phyloP scores from a whole-genome alignment of 495 filamentous ascomycete genomes.

The Jackrogersella multiformis region DNA sequence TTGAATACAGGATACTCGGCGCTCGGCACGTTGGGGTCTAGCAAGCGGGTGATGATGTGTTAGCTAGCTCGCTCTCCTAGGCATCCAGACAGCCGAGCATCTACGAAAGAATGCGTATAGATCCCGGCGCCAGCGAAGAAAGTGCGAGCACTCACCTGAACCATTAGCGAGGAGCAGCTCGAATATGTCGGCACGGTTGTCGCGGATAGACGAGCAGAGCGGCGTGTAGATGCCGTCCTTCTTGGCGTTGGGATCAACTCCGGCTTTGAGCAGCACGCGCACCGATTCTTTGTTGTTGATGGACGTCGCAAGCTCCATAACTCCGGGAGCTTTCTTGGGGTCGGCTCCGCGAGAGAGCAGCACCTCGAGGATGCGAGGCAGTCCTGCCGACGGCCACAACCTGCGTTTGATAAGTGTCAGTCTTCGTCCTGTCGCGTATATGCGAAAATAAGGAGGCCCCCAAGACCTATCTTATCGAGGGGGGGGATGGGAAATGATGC shows the following conservation, averaged over 20 bases:
- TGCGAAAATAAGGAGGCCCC: no score
- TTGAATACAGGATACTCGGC: conserved; percentile 66
- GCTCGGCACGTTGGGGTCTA: conserved; percentile 61
- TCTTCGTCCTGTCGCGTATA: not conserved
- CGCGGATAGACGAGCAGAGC: conserved; percentile 64
- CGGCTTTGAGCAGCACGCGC: conserved; percentile 58
- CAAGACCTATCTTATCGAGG: no score
- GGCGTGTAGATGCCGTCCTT: conserved; percentile 67
- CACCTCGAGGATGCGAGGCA: conserved; percentile 52
- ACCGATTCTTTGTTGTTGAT: conserved; percentile 61
- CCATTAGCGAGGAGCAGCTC: conserved; percentile 58
- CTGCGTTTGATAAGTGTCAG: conserved; percentile 16
- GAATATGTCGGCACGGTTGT: conserved; percentile 62
- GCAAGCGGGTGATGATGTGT: not conserved
- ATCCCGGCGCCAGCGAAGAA: not conserved
- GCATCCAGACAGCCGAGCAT: not conserved
- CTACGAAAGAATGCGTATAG: not conserved
- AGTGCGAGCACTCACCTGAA: conserved; percentile 43
- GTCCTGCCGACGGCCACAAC: conserved; percentile 57
- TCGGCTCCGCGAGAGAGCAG: conserved; percentile 57
- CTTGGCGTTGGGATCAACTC: conserved; percentile 61
- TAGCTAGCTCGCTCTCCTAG: not conserved
- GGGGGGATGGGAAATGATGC: no score
- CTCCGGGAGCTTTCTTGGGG: conserved; percentile 53
- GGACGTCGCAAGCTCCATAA: conserved; percentile 60